Evolutionary conservation across 176 grass and related monocot species (phyloP), one percentile per base, ranked within the genome.

Genomic region (Alloteropsis semialata): DNA sequence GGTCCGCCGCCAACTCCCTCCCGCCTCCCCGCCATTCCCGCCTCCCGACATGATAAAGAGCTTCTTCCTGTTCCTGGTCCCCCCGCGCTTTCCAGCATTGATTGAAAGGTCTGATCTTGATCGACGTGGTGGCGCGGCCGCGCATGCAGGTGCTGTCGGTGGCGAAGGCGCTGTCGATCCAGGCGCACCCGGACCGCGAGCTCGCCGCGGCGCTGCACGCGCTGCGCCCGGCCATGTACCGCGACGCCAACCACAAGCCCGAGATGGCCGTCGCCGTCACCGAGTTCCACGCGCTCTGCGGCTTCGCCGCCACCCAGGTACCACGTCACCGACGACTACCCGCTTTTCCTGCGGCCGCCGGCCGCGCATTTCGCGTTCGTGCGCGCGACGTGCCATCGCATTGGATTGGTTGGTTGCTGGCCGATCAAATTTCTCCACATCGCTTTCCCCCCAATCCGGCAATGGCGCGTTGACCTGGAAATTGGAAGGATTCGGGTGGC

Each of bases 211-310:
- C 87, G 74, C 92, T 98, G 33, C 92, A 98, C 80, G 82, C 78
- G 60, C 88, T 83, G 55, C 83, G 87, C 44, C 96, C 92, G 18
- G 67, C 62, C 82, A 80, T 88, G 72, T 98, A 98, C 75, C 92
- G 90, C 28, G 96, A 98, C 82, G 92, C 41, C 61, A 98, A 98
- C 88, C 96, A 98, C 75, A 98, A 98, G 84, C 96, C 96, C 6
- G 96, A 98, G 77, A 95, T 98, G 96, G 96, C 92, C 36, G 61
- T 98, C 73, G 96, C 96, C 60, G 50, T 98, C 82, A 93, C 96
- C 44, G 96, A 98, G 41, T 98, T 98, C 87, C 88, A 61, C 69
- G 96, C 87, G 38, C 84, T 98, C 38, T 98, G 92, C 64, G 96
- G 96, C 81, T 99, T 99, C 59, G 85, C 84, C 66, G 78, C 25